Evolutionary conservation across 148 eudicot genomes (phyloP).

Genomic region (Amaranthus cruentus): DNA sequence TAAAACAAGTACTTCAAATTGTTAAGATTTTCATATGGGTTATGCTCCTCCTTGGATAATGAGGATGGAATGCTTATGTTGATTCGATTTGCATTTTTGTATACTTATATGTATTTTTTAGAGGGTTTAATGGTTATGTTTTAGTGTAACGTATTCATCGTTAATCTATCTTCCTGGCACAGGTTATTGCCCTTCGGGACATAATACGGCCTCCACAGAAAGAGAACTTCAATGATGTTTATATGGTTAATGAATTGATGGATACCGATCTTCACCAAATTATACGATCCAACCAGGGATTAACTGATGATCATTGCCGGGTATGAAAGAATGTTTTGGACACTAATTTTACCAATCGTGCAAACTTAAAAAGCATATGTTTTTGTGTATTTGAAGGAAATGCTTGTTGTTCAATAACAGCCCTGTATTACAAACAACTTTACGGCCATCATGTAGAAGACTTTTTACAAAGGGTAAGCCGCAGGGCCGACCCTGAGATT

Average conservation of each 20-base stretch:
- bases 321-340: slow-evolving; percentile 31
- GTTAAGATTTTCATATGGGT: not conserved
- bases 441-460: not conserved
- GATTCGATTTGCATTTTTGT: not conserved
- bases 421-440: no score
- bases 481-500: not conserved
- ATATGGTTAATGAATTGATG: slow-evolving; percentile 66
- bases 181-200: slow-evolving; percentile 55
- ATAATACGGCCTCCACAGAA: slow-evolving; percentile 60
- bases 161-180: slow-evolving; percentile 12
- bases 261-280: slow-evolving; percentile 84
- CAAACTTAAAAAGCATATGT: not conserved
- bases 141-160: not conserved
- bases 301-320: slow-evolving; percentile 73
- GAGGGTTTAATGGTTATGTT: not conserved
- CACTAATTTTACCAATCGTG: not conserved
- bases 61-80: not conserved
- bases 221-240: slow-evolving; percentile 65
- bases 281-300: slow-evolving; percentile 48
- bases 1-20: not conserved
- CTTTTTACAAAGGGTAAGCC: not conserved
- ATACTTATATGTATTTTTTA: not conserved
- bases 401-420: not conserved
- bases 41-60: not conserved
- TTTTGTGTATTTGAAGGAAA: not conserved